Base-by-base conservation (phyloP, 1,284 basidiomycete species). In the Bjerkandera adusta region DNA sequence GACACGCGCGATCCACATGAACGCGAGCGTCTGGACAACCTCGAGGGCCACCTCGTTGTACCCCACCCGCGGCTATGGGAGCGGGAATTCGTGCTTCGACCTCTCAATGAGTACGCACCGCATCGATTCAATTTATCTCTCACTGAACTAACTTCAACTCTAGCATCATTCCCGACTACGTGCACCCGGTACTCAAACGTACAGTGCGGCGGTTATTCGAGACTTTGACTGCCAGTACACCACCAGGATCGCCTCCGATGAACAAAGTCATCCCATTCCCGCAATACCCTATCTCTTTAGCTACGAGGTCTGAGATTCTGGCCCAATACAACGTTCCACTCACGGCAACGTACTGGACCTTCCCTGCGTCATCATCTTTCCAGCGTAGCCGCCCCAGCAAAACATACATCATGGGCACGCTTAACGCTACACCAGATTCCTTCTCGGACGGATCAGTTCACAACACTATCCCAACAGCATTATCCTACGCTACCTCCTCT, bases 351-450 rank as follows among this genome's bases (percentile, higher is more conserved):
- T 67, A 75, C 62, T 83, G 79, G 80, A 66, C 64, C n/a, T 73
- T 80, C 53, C 69, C 72, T 1, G 18, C 34, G 4, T 30, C 33
- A 37, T 46, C 52, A 5, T 44, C 46, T 3, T 53, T 49, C 6
- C 45, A 56, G 62, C 10, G 58, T 57, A 26, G 56, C 5, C 24
- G 47, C 2, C 38, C 53, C 6, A 47, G 55, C 11, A 74, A 71
- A 54, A 93, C 91, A 1, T 77, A 79, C 49, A 66, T 98, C 49
- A 99, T 99, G 97, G 89, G 89, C 0, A 97, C 93, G 4, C 78
- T 99, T 55, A 98, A 99, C 62, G 79, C 82, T 3, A 99, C 97
- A 0, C 97, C 97, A 1, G 95, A 99, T 68, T 97, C 94, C 0
- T 99, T 99, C 69, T 98, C 95, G 0, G 94, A 98, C 55, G 93